Base-by-base conservation (phyloP, 2,329 filamentous ascomycete species). In the Microascus cirrosus region DNA sequence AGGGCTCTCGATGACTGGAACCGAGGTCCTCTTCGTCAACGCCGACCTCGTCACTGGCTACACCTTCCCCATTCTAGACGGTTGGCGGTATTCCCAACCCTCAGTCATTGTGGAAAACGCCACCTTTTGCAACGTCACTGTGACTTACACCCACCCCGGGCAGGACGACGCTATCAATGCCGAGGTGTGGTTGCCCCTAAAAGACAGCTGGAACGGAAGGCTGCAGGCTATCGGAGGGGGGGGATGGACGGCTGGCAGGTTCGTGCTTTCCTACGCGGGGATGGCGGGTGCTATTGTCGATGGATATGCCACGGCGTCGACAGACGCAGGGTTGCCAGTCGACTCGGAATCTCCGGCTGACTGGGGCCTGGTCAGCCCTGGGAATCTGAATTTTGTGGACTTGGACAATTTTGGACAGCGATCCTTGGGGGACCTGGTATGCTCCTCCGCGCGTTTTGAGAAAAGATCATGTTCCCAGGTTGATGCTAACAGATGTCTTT, bases 171-270 rank as follows among this genome's bases (percentile, higher is more conserved):
- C 2, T 12, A 56, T 69, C 11, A 51, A 53, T 5, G 61, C 68
- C 12, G 61, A 66, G 15, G 59, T 64, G 1, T 68, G 63, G 62
- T 61, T 69, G 1, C 67, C 67, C 2, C 11, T 59, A 2, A 45
- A 54, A 1, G 53, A 35, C 2, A 36, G 34, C 34, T 71, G 68
- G 67, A 71, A 70, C 54, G 62, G 61, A 0, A 62, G 69, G 10
- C 61, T 70, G 2, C 62, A 67, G 35, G 65, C 62, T 4, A 52
- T 68, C 22, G 69, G 69, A 1, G 69, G 69, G 5, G 66, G 66
- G 8, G 69, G 68, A 2, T 70, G 58, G 48, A 59, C 59, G 7
- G 65, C 69, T 1, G 67, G 68, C 12, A 55, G 55, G n/a, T 61
- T 59, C 13, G 24, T 55, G n/a, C 52, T 54, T 1, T 55, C 55